phyloP scores from a whole-genome alignment of 768 basidiomycete genomes.

The Boletellus ananas region DNA sequence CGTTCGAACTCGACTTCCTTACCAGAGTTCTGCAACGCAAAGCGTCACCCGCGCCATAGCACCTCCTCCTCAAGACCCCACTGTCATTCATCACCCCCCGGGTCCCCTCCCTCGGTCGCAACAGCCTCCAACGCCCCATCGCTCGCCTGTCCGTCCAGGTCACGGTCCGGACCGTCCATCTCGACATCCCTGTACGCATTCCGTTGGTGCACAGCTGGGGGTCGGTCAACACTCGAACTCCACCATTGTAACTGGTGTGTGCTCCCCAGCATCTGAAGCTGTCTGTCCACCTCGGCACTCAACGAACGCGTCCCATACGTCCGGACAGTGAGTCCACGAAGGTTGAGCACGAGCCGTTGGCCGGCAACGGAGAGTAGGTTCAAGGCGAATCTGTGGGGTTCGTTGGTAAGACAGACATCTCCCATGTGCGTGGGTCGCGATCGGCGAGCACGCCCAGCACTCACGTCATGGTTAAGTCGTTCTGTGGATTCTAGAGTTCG shows the following conservation, averaged over 20 bases:
- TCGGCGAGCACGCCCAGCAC: too few relatives aligned
- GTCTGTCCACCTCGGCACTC: slow-evolving; percentile 15
- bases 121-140: too few relatives aligned
- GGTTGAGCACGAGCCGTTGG: slow-evolving; percentile 19
- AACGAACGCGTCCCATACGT: background rate
- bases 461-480: background rate
- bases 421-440: background rate
- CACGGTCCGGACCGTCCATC: too few relatives aligned
- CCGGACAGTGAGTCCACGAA: slow-evolving; percentile 8
- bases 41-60: too few relatives aligned
- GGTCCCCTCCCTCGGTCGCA: too few relatives aligned
- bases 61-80: too few relatives aligned
- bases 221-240: background rate
- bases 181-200: too few relatives aligned
- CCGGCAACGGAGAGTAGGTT: slow-evolving; percentile 17
- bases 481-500: background rate
- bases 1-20: too few relatives aligned
- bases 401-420: background rate
- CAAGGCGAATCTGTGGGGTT: slow-evolving; percentile 5
- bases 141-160: too few relatives aligned
- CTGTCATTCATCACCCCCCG: too few relatives aligned
- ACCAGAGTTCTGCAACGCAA: too few relatives aligned
- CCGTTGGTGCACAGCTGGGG: too few relatives aligned
- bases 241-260: background rate
- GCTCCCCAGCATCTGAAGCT: slow-evolving; percentile 5